Evolutionary conservation across 2,329 filamentous ascomycete species (phyloP).

Genomic region (Fusarium incarnatum): DNA sequence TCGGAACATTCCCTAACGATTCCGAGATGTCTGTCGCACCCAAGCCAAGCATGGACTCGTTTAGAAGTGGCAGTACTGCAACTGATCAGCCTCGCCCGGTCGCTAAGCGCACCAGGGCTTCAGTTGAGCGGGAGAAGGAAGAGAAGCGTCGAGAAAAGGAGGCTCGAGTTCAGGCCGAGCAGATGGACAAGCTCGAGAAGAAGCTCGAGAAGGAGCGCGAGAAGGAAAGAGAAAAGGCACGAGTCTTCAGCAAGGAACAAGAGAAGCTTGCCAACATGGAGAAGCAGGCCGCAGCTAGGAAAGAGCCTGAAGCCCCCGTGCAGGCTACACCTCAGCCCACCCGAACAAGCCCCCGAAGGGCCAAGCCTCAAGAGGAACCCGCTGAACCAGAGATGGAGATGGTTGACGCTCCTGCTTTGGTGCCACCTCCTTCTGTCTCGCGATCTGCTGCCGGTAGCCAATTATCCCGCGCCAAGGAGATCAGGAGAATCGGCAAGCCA

Average conservation of each 20-base stretch:
- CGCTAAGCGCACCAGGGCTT: conserved; percentile 66
- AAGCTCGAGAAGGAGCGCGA: conserved; percentile 76
- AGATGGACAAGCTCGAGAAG: conserved; percentile 73
- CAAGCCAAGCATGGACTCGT: conserved; percentile 41
- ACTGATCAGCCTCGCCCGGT: conserved; percentile 55
- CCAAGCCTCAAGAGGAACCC: conserved; percentile 51
- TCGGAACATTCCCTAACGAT: conserved; percentile 57
- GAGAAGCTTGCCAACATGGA: conserved; percentile 66
- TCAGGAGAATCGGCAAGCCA: conserved; percentile 71
- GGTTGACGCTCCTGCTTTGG: conserved; percentile 64
- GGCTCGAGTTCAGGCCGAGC: conserved; percentile 69
- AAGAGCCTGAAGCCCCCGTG: conserved; percentile 60
- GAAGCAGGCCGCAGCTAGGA: conserved; percentile 64
- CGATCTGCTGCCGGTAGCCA: conserved; percentile 62
- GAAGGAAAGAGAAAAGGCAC: conserved; percentile 77
- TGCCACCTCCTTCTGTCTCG: conserved; percentile 71
- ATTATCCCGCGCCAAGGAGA: conserved; percentile 62
- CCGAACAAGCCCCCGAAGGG: conserved; percentile 65
- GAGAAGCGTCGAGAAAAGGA: conserved; percentile 76
- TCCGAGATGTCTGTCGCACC: conserved; percentile 63
- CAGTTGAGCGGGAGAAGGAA: conserved; percentile 70
- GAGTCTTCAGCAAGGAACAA: conserved; percentile 68
- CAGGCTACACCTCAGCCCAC: conserved; percentile 52
- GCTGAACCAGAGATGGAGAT: conserved; percentile 64
- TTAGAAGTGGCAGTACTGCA: conserved; percentile 30